Percentiles rank a stretch among this genome's conserved stretches.
These are phyloP conservation scores for Calocybe cyanea DNA, from an alignment of 768 basidiomycete genomes.

Conservation along the genomic window DNA sequence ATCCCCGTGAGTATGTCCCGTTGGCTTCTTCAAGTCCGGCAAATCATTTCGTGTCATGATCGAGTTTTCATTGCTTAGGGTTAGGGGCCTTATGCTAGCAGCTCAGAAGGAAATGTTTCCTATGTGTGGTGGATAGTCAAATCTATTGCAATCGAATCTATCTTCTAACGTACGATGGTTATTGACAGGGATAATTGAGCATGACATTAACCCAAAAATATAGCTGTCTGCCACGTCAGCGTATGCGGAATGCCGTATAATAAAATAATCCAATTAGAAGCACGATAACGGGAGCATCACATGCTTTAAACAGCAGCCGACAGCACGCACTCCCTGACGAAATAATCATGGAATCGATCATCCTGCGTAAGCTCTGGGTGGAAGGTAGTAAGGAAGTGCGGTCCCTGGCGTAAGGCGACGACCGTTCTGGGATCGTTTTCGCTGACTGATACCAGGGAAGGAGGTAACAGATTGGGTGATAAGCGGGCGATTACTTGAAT, in stretches of 20 bases:
- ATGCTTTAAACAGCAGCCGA: constrained; percentile 9
- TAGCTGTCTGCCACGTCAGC: too few species aligned
- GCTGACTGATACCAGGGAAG: constrained; percentile 36
- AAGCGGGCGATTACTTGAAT: constrained; percentile 61
- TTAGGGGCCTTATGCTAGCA: too few species aligned
- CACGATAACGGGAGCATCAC: background rate
- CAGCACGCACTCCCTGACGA: constrained; percentile 71
- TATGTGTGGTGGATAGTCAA: too few species aligned
- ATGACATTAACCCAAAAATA: too few species aligned
- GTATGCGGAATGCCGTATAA: background rate
- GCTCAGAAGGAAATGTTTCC: too few species aligned
- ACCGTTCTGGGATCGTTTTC: constrained; percentile 58
- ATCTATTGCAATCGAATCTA: too few species aligned
- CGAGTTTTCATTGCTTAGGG: too few species aligned
- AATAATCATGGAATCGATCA: constrained; percentile 88
- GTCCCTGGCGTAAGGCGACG: constrained; percentile 84
- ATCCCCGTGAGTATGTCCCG: too few species aligned
- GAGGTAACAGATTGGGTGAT: constrained; percentile 25
- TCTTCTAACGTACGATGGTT: too few species aligned
- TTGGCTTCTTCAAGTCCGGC: background rate
- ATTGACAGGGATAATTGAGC: too few species aligned
- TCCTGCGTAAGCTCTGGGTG: constrained; percentile 93
- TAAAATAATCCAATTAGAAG: background rate
- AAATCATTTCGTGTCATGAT: too few species aligned
- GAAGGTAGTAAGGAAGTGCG: constrained; percentile 83